Percentiles rank a stretch among this genome's conserved stretches.
These are phyloP conservation scores for Dryadomyces quercivorus DNA, from an alignment of 2,329 filamentous ascomycete species.

Conservation along the genomic window DNA sequence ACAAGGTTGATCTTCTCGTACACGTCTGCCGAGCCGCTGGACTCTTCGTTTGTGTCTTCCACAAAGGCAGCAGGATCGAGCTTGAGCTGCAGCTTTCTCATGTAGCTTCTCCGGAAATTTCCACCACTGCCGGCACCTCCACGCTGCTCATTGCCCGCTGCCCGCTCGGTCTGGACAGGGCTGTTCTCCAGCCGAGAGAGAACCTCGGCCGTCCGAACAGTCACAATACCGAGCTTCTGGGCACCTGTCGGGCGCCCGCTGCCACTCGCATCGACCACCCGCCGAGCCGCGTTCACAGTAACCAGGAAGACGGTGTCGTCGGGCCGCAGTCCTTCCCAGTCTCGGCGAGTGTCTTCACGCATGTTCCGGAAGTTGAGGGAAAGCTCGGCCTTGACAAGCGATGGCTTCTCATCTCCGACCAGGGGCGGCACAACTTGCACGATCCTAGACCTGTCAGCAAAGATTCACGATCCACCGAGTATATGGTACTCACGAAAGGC, in stretches of 20 bases:
- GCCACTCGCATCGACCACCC: constrained; percentile 39
- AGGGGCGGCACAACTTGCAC: constrained; percentile 72
- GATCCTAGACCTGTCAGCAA: constrained; percentile 35
- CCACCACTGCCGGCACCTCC: constrained; percentile 28
- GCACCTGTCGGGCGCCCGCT: constrained; percentile 27
- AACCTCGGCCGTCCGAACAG: constrained; percentile 73
- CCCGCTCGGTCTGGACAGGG: constrained; percentile 27
- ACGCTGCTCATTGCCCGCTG: constrained; percentile 53
- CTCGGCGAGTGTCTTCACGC: constrained; percentile 61
- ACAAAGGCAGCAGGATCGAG: constrained; percentile 71
- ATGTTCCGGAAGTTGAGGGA: constrained; percentile 70
- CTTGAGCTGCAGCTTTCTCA: constrained; percentile 64
- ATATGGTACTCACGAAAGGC: constrained; percentile 44
- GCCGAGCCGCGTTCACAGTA: constrained; percentile 52
- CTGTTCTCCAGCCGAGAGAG: constrained; percentile 78
- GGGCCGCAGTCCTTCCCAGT: constrained; percentile 80
- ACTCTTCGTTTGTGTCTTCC: constrained; percentile 54
- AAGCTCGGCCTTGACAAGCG: constrained; percentile 76
- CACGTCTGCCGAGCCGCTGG: constrained; percentile 59
- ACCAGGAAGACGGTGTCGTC: constrained; percentile 88
- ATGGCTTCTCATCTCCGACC: constrained; percentile 75
- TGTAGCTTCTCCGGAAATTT: constrained; percentile 42
- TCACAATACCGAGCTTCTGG: constrained; percentile 54
- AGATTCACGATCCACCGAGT: not conserved
- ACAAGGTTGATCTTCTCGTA: constrained; percentile 81